Conservation (phyloP, 306 rosid species). For the Sechiopsis laciniata region DNA sequence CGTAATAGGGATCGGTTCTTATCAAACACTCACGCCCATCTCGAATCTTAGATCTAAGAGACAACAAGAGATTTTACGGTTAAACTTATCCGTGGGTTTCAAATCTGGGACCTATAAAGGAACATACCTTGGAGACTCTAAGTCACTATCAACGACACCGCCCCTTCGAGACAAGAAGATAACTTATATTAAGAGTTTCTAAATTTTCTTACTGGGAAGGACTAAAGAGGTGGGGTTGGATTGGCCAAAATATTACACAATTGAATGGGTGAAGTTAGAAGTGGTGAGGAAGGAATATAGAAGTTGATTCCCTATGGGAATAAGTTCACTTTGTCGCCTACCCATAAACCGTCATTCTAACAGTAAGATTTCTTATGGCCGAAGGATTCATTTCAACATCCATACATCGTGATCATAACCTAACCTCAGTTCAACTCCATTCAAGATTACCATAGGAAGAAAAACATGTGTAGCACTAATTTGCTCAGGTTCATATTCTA, state of each 20-base stretch:
- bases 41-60: too few relatives aligned
- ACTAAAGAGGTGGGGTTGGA: neutral
- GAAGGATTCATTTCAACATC: conserved; percentile 1
- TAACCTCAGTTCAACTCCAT: conserved; percentile 19
- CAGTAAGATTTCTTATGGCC: neutral
- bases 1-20: too few relatives aligned
- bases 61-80: too few relatives aligned
- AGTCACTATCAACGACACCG: too few relatives aligned
- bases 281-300: conserved; percentile 5
- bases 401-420: conserved; percentile 10
- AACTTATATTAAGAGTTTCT: neutral
- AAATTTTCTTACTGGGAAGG: neutral
- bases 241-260: neutral
- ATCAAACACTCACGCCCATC: too few relatives aligned
- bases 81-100: too few relatives aligned
- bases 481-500: neutral
- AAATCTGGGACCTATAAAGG: too few relatives aligned
- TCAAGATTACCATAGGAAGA: neutral
- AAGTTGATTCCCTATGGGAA: neutral
- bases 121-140: too few relatives aligned
- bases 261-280: neutral
- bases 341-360: conserved; percentile 5
- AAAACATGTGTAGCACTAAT: neutral
- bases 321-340: conserved; percentile 6
- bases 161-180: neutral